Base-by-base conservation (phyloP, 495 filamentous ascomycete species). In the Penicillium salamii region DNA sequence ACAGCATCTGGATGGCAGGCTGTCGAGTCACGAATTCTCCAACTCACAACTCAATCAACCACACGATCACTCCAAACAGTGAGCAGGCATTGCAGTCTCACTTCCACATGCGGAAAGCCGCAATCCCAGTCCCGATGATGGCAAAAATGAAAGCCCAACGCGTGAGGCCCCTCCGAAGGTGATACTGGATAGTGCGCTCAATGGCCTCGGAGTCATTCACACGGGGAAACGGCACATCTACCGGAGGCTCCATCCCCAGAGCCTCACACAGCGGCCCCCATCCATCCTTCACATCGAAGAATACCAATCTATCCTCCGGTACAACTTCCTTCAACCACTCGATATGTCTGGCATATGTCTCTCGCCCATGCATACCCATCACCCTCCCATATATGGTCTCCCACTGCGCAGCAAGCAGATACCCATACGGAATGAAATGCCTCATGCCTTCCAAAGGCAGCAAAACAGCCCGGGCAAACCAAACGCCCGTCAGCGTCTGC, bases 261-360 rank as follows among this genome's bases (percentile, higher is more conserved):
- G 74, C 77, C 45, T 66, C 58, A 57, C 77, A 78, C 24, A 79
- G 51, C 5, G 75, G 77, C 37, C 49, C 72, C 76, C 76, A 80
- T 3, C 77, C 77, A 42, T 74, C 69, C 47, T 61, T 68, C 5
- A 78, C 61, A 28, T 70, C 52, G 61, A 69, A 74, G 23, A 78
- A 65, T 33, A 80, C 52, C 54, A 78, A 46, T 17, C 65, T 62
- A 7, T 71, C 69, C 26, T 66, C 63, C 0, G 75, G 73, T 0
- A 75, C 68, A 12, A 73, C 40, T 8, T 64, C 55, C 44, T 67
- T 58, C 3, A 78, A 44, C 49, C 60, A 61, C 14, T 50, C 55
- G 45, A 69, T 55, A 50, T 71, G 67, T 9, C 21, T 40, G 3
- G 34, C 42, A 51, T 56, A 56, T 4, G 49, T 53, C 3, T 39